Conservation (phyloP, 768 basidiomycete genomes). For the Lactarius trivialis region DNA sequence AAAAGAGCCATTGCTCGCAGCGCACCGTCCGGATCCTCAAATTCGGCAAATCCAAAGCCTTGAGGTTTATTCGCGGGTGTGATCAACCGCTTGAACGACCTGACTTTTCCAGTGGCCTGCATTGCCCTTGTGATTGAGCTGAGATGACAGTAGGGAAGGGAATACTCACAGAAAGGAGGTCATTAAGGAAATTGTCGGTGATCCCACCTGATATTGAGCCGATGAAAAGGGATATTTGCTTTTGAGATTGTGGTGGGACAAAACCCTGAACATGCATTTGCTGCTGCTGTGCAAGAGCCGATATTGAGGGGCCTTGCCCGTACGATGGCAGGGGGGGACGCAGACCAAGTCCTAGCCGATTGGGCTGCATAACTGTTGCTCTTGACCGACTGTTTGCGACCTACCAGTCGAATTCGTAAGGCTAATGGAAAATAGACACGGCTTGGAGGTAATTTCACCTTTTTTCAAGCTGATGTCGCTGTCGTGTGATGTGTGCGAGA, state of each 20-base stretch:
- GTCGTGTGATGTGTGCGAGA: background rate
- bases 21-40: constrained; percentile 88
- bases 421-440: background rate
- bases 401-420: background rate
- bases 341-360: constrained; percentile 76
- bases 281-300: constrained; percentile 84
- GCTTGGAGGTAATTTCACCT: background rate
- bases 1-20: constrained; percentile 64
- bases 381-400: background rate
- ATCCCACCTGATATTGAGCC: constrained; percentile 94
- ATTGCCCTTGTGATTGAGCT: background rate
- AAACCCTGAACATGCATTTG: constrained; percentile 53
- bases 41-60: constrained; percentile 96
- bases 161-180: constrained; percentile 63
- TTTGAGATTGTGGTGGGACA: constrained; percentile 60
- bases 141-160: background rate
- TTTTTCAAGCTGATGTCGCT: background rate
- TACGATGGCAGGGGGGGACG: constrained; percentile 82
- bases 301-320: constrained; percentile 89
- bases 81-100: constrained; percentile 87
- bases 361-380: constrained; percentile 49
- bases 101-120: constrained; percentile 85
- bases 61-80: constrained; percentile 91
- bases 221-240: constrained; percentile 76
- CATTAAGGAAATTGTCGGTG: constrained; percentile 73